These are phyloP conservation scores for Xylariaceae sp. DNA, from an alignment of 2,329 filamentous ascomycete genomes.

Conservation along the genomic window DNA sequence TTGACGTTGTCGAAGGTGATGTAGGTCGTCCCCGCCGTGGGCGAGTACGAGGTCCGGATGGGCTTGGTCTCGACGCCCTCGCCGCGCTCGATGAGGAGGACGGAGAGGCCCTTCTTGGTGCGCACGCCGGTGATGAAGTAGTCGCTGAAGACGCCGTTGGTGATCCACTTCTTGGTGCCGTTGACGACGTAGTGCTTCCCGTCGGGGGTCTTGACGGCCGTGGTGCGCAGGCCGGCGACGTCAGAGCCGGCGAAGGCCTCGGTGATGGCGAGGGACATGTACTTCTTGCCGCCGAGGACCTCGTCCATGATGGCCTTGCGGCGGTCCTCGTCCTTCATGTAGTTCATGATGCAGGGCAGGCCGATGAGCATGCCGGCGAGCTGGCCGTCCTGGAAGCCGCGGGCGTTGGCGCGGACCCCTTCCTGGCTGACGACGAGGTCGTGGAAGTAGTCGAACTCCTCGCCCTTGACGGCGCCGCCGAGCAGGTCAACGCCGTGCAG, in stretches of 20 bases:
- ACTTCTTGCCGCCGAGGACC: constrained; percentile 74
- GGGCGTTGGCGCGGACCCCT: constrained; percentile 61
- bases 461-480: constrained; percentile 64
- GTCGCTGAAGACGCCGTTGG: constrained; percentile 72
- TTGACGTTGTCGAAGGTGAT: constrained; percentile 84
- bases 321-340: constrained; percentile 61
- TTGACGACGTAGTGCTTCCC: constrained; percentile 68
- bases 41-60: constrained; percentile 78
- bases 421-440: constrained; percentile 75
- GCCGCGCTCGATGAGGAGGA: constrained; percentile 67
- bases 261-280: constrained; percentile 82
- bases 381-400: constrained; percentile 82
- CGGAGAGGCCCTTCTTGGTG: constrained; percentile 73
- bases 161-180: constrained; percentile 82
- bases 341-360: constrained; percentile 74
- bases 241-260: constrained; percentile 84
- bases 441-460: constrained; percentile 85
- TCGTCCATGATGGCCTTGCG: constrained; percentile 64
- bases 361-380: constrained; percentile 83
- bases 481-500: constrained; percentile 65
- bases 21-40: constrained; percentile 71
- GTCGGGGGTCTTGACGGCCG: constrained; percentile 68
- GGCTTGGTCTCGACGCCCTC: constrained; percentile 70
- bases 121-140: constrained; percentile 79
- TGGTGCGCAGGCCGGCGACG: constrained; percentile 74